Evolutionary conservation across 2,329 filamentous ascomycete genomes (phyloP).

Genomic region (Cladosporium sp.): DNA sequence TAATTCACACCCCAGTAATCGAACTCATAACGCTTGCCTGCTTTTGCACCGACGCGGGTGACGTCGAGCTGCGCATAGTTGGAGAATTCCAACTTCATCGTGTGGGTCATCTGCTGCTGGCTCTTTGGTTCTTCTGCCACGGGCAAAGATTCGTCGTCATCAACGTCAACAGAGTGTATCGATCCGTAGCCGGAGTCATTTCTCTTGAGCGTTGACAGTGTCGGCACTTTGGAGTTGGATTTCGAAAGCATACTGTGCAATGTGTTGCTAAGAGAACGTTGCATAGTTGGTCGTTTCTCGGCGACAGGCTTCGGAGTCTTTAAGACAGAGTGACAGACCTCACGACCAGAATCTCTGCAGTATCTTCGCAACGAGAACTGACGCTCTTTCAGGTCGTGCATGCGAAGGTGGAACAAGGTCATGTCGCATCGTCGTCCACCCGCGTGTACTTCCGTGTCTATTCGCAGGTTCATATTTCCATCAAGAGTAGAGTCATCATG

Average conservation of each 20-base stretch:
- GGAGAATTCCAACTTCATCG: constrained; percentile 87
- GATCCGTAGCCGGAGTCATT: constrained; percentile 59
- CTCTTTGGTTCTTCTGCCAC: constrained; percentile 32
- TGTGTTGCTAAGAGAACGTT: constrained; percentile 58
- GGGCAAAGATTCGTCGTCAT: constrained; percentile 30
- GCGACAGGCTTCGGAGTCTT: constrained; percentile 58
- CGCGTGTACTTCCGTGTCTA: constrained; percentile 68
- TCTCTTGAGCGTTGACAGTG: constrained; percentile 44
- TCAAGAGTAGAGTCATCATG: constrained; percentile 89
- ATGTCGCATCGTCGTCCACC: constrained; percentile 54
- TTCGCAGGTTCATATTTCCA: constrained; percentile 92
- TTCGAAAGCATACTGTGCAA: constrained; percentile 54
- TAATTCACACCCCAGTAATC: constrained; percentile 90
- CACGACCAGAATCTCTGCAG: constrained; percentile 85
- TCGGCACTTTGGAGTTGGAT: constrained; percentile 46
- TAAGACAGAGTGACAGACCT: constrained; percentile 80
- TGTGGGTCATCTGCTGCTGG: constrained; percentile 47
- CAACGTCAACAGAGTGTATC: constrained; percentile 37
- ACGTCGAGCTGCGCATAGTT: constrained; percentile 94
- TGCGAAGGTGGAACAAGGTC: constrained; percentile 87
- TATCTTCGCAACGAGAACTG: constrained; percentile 91
- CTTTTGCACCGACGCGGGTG: constrained; percentile 61
- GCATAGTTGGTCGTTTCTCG: constrained; percentile 46
- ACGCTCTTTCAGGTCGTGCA: constrained; percentile 82
- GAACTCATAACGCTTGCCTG: constrained; percentile 77